Conservation (phyloP, 257 asterid genomes). For the Parsonsia alboflavescens region DNA sequence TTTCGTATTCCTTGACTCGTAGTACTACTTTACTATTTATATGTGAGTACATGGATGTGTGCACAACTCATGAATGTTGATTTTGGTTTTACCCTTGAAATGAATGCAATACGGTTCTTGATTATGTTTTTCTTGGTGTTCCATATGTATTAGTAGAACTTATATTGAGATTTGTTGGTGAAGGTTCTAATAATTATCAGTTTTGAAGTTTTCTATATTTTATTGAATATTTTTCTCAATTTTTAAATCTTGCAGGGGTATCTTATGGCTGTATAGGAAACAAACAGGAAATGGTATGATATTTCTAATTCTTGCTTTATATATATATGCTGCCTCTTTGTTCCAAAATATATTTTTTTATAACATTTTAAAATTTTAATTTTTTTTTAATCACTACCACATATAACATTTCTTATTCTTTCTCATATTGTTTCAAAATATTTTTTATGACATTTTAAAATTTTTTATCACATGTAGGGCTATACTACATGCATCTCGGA, state of each 20-base stretch:
- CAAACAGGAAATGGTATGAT: conserved; percentile 69
- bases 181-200: background rate
- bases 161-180: background rate
- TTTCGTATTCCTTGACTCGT: background rate
- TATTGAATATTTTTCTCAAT: background rate
- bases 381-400: too few relatives aligned
- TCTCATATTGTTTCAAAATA: background rate
- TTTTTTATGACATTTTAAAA: too few relatives aligned
- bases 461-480: too few relatives aligned
- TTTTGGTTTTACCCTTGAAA: background rate
- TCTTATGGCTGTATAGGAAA: conserved; percentile 54
- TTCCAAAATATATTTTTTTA: too few relatives aligned
- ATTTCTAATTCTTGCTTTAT: background rate
- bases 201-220: background rate
- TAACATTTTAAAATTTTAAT: too few relatives aligned
- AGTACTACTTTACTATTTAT: too few relatives aligned
- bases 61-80: background rate
- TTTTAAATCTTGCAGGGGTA: conserved; percentile 46
- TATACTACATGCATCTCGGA: background rate
- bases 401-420: too few relatives aligned
- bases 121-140: background rate
- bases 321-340: background rate
- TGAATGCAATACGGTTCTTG: background rate
- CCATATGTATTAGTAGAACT: background rate
- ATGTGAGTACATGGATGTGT: too few relatives aligned